Conservation (phyloP, 192 early-diverging fungal genomes). For the Podila epigama region DNA sequence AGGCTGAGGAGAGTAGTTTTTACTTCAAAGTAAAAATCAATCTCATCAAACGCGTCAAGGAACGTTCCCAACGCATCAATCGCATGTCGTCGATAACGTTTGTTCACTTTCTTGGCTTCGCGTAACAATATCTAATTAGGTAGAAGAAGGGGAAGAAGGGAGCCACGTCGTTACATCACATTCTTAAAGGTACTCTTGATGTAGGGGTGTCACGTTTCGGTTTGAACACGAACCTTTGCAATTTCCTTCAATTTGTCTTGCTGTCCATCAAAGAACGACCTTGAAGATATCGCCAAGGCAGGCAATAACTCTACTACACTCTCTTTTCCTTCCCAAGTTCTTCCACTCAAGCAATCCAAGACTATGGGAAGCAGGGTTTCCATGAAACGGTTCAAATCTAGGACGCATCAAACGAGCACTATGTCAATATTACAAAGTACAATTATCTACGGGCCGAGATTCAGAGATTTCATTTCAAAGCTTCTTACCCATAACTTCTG, state of each 20-base stretch:
- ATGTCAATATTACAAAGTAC: not conserved
- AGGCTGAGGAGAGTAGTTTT: conserved; percentile 60
- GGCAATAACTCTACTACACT: conserved; percentile 70
- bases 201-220: not conserved
- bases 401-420: not conserved
- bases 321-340: conserved; percentile 89
- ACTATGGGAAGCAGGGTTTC: conserved; percentile 65
- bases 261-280: conserved; percentile 52
- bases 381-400: conserved; percentile 55
- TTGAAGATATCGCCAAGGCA: conserved; percentile 60
- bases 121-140: conserved; percentile 63
- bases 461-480: not conserved
- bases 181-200: not conserved
- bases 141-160: not conserved
- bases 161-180: not conserved
- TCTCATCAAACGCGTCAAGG: conserved; percentile 61
- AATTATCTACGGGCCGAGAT: no score
- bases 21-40: conserved; percentile 66
- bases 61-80: conserved; percentile 69
- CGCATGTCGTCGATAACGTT: conserved; percentile 69
- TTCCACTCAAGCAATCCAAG: conserved; percentile 64
- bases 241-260: conserved; percentile 49
- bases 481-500: conserved; percentile 40
- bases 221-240: conserved; percentile 38
- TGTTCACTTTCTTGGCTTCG: conserved; percentile 80